These are phyloP conservation scores for Flagelloscypha sp. DNA, from an alignment of 768 basidiomycete species.

Conservation along the genomic window DNA sequence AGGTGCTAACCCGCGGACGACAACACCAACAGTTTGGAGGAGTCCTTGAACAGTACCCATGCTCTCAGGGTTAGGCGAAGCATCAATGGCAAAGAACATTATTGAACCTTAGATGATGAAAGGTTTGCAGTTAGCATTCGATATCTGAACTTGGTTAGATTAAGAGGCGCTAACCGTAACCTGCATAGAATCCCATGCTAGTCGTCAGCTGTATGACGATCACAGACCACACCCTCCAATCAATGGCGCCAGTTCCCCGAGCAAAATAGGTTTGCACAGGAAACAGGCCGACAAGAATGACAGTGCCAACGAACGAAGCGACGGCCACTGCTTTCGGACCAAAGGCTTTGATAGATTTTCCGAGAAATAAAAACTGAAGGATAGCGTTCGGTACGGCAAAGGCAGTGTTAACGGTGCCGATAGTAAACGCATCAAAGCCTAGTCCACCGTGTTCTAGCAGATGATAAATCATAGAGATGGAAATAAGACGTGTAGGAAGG, in stretches of 20 bases:
- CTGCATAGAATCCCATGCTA: conserved; percentile 11
- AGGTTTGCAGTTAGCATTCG: no score
- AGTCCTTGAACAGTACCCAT: conserved; percentile 26
- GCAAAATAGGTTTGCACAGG: conserved; percentile 9
- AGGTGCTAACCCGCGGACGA: conserved; percentile 20
- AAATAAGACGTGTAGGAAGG: no score
- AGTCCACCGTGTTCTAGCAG: conserved; percentile 1
- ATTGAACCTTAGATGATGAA: no score
- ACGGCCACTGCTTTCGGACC: no score
- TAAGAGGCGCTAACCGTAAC: conserved; percentile 7
- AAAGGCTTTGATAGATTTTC: no score
- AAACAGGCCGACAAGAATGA: conserved; percentile 13
- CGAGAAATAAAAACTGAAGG: no score
- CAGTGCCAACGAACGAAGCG: no score
- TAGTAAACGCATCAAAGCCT: background rate
- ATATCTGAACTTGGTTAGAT: no score
- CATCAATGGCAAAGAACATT: conserved; percentile 5
- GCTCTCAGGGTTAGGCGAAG: conserved; percentile 1
- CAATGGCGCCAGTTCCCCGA: background rate
- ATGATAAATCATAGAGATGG: no score
- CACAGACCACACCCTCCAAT: background rate
- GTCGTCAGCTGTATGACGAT: conserved; percentile 3
- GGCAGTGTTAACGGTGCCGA: no score
- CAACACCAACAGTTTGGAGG: conserved; percentile 35
- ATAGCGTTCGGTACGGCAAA: no score